phyloP scores from a whole-genome alignment of 2,329 filamentous ascomycete genomes.

The Talaromyces atroroseus region DNA sequence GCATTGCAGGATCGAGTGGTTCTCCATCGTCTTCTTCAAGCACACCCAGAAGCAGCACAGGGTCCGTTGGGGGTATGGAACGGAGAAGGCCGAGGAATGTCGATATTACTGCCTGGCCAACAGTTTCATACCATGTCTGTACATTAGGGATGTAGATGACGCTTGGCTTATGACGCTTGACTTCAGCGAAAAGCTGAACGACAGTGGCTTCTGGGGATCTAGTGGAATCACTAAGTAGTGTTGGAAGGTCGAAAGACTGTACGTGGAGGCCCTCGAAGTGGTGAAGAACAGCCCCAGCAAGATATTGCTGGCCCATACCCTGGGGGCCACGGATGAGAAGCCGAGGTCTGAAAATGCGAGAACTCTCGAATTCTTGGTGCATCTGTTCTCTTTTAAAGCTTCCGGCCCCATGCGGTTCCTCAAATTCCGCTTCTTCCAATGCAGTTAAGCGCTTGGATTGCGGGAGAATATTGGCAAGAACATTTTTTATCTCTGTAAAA shows the following conservation, averaged over 20 bases:
- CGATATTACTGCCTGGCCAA: conserved; percentile 60
- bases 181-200: conserved; percentile 84
- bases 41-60: conserved; percentile 81
- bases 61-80: conserved; percentile 82
- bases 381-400: conserved; percentile 81
- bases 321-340: conserved; percentile 73
- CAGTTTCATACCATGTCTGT: conserved; percentile 75
- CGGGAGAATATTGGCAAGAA: conserved; percentile 72
- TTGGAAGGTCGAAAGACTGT: conserved; percentile 87
- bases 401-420: conserved; percentile 73
- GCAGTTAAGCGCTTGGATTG: conserved; percentile 82
- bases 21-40: conserved; percentile 60
- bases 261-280: conserved; percentile 92
- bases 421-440: conserved; percentile 87
- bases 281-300: conserved; percentile 78
- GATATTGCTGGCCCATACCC: conserved; percentile 92
- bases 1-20: conserved; percentile 57
- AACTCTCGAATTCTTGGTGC: conserved; percentile 74
- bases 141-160: conserved; percentile 92
- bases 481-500: conserved; percentile 60
- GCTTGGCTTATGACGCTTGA: conserved; percentile 89
- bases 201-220: conserved; percentile 81
- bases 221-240: conserved; percentile 74
- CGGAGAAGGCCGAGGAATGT: conserved; percentile 79
- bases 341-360: conserved; percentile 81